These are phyloP conservation scores for Dioszegia crocea DNA, from an alignment of 768 basidiomycete species.

Conservation along the genomic window DNA sequence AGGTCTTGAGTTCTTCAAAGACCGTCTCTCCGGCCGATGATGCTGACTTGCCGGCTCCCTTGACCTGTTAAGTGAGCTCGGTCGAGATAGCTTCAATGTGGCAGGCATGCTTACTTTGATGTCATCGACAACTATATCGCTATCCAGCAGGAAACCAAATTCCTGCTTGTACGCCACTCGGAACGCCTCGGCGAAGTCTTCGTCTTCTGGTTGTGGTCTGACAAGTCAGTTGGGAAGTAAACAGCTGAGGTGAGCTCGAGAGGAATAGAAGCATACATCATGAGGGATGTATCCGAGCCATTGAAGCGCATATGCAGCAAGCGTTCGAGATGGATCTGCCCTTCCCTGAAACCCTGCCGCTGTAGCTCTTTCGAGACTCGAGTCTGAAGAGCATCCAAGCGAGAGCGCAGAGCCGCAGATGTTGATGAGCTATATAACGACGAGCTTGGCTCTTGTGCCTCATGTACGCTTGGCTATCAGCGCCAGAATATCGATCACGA, in stretches of 20 bases:
- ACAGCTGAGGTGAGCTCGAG: background rate
- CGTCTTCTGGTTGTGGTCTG: conserved; percentile 54
- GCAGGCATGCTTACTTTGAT: conserved; percentile 68
- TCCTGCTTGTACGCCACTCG: conserved; percentile 73
- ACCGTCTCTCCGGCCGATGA: conserved; percentile 67
- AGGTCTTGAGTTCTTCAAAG: conserved; percentile 64
- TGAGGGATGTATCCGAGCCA: conserved; percentile 70
- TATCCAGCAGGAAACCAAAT: conserved; percentile 86
- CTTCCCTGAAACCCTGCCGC: conserved; percentile 73
- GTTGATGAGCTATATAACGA: conserved; percentile 65
- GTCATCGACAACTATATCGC: conserved; percentile 86
- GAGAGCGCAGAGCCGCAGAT: conserved; percentile 57
- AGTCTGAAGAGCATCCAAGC: conserved; percentile 64
- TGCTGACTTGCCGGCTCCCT: conserved; percentile 63
- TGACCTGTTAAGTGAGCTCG: conserved; percentile 81
- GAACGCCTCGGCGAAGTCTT: conserved; percentile 76
- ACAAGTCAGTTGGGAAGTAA: background rate
- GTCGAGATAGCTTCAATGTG: too few species aligned
- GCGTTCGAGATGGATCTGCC: conserved; percentile 69
- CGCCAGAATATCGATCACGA: background rate
- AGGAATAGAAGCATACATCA: too few species aligned
- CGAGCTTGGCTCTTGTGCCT: conserved; percentile 85
- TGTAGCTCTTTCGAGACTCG: conserved; percentile 65
- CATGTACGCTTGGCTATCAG: conserved; percentile 43
- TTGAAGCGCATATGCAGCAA: conserved; percentile 51